phyloP scores from a whole-genome alignment of 768 basidiomycete species.

The Rickenella mellea region DNA sequence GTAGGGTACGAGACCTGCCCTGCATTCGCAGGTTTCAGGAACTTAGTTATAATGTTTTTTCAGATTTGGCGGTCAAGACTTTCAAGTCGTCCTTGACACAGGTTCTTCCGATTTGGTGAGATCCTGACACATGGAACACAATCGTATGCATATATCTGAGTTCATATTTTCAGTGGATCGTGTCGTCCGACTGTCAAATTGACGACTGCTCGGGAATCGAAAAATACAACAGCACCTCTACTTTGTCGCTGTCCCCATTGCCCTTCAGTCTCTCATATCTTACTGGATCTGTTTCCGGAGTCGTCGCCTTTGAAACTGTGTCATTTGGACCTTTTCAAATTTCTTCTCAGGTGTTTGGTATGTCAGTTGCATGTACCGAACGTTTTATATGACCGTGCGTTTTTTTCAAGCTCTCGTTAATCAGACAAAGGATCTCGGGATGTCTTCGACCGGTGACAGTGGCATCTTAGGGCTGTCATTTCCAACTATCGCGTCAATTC shows the following conservation, averaged over 20 bases:
- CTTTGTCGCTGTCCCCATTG: conserved; percentile 20
- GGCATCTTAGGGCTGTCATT: conserved; percentile 50
- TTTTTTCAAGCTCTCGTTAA: conserved; percentile 34
- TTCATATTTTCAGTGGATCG: conserved; percentile 33
- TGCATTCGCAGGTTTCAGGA: neutral
- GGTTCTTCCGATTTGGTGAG: conserved; percentile 49
- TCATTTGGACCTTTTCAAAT: conserved; percentile 35
- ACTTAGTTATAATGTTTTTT: neutral
- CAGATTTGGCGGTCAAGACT: conserved; percentile 33
- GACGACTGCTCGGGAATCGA: conserved; percentile 36
- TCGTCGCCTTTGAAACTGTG: conserved; percentile 35
- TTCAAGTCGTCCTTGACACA: conserved; percentile 42
- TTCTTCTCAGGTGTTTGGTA: conserved; percentile 39
- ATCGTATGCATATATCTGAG: conserved; percentile 1
- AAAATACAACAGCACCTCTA: conserved; percentile 27
- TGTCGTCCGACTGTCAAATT: conserved; percentile 33
- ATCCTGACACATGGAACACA: conserved; percentile 2
- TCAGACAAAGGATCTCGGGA: conserved; percentile 29
- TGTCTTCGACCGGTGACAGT: conserved; percentile 38
- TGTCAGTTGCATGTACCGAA: conserved; percentile 1
- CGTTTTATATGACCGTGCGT: neutral
- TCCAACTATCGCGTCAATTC: conserved; percentile 36
- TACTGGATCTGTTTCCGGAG: conserved; percentile 38
- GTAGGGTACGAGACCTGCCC: neutral
- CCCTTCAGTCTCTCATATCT: conserved; percentile 41